These are phyloP conservation scores for Marchantia polymorpha DNA, from an alignment of 225 moss, liverwort and hornwort genomes.

Conservation along the genomic window DNA sequence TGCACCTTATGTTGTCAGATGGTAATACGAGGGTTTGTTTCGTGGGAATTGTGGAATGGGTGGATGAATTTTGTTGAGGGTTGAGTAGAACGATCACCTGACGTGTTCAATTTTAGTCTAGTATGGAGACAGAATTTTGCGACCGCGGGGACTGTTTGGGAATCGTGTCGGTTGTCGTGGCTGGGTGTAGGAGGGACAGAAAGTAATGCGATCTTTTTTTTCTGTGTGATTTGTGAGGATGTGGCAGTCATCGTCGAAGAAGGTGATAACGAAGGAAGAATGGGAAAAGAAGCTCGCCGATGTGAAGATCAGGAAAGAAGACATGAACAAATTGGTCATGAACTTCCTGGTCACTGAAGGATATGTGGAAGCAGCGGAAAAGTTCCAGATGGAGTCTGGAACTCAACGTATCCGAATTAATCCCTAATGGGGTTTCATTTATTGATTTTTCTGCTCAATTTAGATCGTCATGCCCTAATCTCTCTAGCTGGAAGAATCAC, in stretches of 20 bases:
- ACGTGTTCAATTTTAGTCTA: constrained; percentile 2
- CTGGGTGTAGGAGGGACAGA: constrained; percentile 10
- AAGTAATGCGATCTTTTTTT: constrained; percentile 22
- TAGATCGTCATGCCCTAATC: background rate
- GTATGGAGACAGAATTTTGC: constrained; percentile 6
- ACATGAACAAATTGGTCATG: constrained; percentile 98
- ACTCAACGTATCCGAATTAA: constrained; percentile 84
- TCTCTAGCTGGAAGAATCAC: background rate
- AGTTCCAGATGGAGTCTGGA: constrained; percentile 94
- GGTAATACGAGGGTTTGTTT: constrained; percentile 29
- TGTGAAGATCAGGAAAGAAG: constrained; percentile 93
- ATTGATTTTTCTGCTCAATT: background rate
- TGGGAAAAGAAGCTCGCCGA: constrained; percentile 94
- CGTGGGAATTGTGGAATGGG: background rate
- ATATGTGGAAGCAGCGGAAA: constrained; percentile 93
- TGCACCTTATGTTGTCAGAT: constrained; percentile 53
- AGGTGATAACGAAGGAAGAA: constrained; percentile 96
- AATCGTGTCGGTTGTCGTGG: constrained; percentile 6
- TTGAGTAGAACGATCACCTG: constrained; percentile 5
- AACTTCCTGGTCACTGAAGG: constrained; percentile 96
- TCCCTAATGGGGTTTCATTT: background rate
- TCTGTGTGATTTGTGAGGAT: constrained; percentile 32
- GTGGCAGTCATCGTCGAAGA: constrained; percentile 93
- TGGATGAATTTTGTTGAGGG: constrained; percentile 19
- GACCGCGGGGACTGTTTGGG: background rate